Percentiles rank a stretch among this genome's conserved stretches.
These are phyloP conservation scores for Apiotrichum brassicae DNA, from an alignment of 1,284 basidiomycete species.

Conservation along the genomic window DNA sequence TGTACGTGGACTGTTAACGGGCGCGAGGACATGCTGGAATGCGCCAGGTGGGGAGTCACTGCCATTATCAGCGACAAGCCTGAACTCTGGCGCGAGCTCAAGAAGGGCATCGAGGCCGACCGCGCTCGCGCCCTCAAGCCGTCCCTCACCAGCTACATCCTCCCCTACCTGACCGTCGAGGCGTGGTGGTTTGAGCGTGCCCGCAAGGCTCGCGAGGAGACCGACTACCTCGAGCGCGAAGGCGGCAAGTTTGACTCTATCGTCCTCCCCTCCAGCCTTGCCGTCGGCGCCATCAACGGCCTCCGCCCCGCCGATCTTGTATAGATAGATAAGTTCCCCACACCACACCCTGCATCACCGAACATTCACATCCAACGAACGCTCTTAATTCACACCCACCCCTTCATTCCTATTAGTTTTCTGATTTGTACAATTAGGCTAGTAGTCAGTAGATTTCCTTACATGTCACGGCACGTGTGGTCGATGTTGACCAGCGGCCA, in stretches of 20 bases:
- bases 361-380: too few species aligned
- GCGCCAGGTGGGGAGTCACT: slow-evolving; percentile 81
- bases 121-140: slow-evolving; percentile 26
- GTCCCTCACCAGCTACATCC: slow-evolving; percentile 25
- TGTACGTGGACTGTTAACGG: slow-evolving; percentile 76
- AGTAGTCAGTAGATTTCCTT: too few species aligned
- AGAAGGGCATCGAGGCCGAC: slow-evolving; percentile 29
- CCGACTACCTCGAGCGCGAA: slow-evolving; percentile 43
- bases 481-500: too few species aligned
- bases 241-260: slow-evolving; percentile 36
- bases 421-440: too few species aligned
- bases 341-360: too few species aligned
- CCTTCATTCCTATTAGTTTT: too few species aligned
- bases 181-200: slow-evolving; percentile 37
- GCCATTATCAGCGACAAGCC: slow-evolving; percentile 78
- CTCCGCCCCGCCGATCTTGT: too few species aligned
- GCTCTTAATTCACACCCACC: too few species aligned
- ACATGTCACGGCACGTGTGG: too few species aligned
- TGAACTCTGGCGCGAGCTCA: slow-evolving; percentile 36
- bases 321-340: too few species aligned
- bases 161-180: slow-evolving; percentile 26
- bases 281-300: too few species aligned
- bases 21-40: slow-evolving; percentile 89
- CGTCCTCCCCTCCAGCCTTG: slow-evolving; percentile 2
- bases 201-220: slow-evolving; percentile 35